Evolutionary conservation across 495 filamentous ascomycete species (phyloP), one percentile per base, ranked within the genome.

Genomic region (Hypoxylon perforatum): DNA sequence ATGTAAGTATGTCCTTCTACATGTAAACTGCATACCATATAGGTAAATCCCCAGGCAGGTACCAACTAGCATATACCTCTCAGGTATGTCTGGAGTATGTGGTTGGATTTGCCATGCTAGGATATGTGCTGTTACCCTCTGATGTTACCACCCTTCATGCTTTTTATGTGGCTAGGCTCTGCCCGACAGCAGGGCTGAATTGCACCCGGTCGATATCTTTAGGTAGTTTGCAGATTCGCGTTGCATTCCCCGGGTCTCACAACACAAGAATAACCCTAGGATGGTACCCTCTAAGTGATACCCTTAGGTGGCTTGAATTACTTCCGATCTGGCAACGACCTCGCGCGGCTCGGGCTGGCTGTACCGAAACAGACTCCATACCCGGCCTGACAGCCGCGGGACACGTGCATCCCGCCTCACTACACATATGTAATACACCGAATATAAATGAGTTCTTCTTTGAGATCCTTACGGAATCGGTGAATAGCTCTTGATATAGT

Each of bases 231-330:
- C 65, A 63, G 59, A 23, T 14, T 51, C 36, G 51, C 23, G 65
- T 63, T 55, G 19, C 65, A 63, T 57, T 38, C 44, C 38, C 18
- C 11, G 39, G 21, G 48, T 63, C 42, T 44, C 17, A 23, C 60
- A 19, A 33, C 28, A 41, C 33, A 50, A 49, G 19, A 57, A 30
- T 28, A 35, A 12, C 19, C 49, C 38, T 21, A 9, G 23, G 25
- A 61, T 56, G 56, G 39, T 18, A 50, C 60, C 57, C 58, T 58
- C 52, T 47, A 7, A 19, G 33, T 62, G 53, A 55, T 41, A 49
- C 65, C 48, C 47, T 59, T 23, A 30, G 18, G 57, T 67, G 57
- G 63, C 64, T 62, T 67, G 51, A 57, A 38, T n/a, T 18, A 39
- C 41, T 33, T 48, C 57, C 41, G 52, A 53, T 52, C 38, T 62